A percentile compares a stretch with the other conserved stretches of the same genome.
These are phyloP conservation scores for Fusarium sp. DNA, from an alignment of 2,329 filamentous ascomycete genomes.

Conservation along the genomic window DNA sequence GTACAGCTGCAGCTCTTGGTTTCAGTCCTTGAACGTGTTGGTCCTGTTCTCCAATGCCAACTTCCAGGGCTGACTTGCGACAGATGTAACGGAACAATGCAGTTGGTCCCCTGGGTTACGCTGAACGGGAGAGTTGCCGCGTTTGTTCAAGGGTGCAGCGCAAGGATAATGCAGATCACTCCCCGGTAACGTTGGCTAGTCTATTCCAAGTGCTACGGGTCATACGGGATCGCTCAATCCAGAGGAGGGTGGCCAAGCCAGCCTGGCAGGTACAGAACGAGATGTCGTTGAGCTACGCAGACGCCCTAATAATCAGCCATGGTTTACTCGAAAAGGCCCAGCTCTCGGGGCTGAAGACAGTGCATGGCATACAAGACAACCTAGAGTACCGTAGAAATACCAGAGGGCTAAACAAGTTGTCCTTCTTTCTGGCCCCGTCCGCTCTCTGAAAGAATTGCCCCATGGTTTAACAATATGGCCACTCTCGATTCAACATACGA, in stretches of 20 bases:
- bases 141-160: neutral
- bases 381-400: neutral
- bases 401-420: neutral
- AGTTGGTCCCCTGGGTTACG: slow-evolving; percentile 1
- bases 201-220: slow-evolving; percentile 10
- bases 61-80: slow-evolving; percentile 1
- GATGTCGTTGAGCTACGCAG: too few relatives aligned
- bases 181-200: neutral
- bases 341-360: neutral
- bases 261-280: too few relatives aligned
- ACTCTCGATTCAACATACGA: slow-evolving; percentile 42
- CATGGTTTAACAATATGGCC: slow-evolving; percentile 24
- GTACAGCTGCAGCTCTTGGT: neutral
- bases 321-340: too few relatives aligned
- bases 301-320: too few relatives aligned
- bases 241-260: too few relatives aligned
- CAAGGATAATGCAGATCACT: neutral
- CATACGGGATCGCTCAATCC: neutral
- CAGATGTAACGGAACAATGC: slow-evolving; percentile 16
- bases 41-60: neutral
- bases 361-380: slow-evolving; percentile 17
- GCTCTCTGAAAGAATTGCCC: neutral
- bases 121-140: neutral
- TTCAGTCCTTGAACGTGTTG: neutral
- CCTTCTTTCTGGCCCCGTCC: neutral